Evolutionary conservation across 768 basidiomycete genomes (phyloP).

Genomic region (Trametes punicea): DNA sequence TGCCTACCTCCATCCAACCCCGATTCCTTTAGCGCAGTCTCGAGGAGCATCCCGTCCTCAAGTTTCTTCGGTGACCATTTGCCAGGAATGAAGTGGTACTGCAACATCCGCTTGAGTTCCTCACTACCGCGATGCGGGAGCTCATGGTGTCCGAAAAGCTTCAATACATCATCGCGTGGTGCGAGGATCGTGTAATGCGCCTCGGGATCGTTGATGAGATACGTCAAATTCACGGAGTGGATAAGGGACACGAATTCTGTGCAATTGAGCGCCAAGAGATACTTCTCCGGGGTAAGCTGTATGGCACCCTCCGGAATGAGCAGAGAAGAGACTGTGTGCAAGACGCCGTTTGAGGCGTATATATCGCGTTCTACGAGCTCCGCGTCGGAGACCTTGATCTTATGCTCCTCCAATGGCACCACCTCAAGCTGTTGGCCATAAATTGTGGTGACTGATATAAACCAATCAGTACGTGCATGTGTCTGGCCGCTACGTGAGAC

Average conservation of each 20-base stretch:
- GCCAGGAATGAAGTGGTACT: constrained; percentile 92
- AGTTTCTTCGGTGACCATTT: constrained; percentile 70
- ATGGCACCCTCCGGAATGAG: constrained; percentile 75
- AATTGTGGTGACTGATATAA: constrained; percentile 60
- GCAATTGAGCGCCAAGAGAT: constrained; percentile 88
- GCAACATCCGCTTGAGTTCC: constrained; percentile 68
- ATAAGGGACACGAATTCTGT: constrained; percentile 86
- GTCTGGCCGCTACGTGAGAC: constrained; percentile 24
- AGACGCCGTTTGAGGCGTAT: constrained; percentile 91
- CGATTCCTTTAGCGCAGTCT: constrained; percentile 71
- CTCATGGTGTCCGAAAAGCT: constrained; percentile 47
- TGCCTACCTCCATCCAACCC: constrained; percentile 70
- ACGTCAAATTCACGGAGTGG: constrained; percentile 73
- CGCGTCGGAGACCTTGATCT: constrained; percentile 54
- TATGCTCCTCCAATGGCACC: constrained; percentile 41
- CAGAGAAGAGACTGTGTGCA: constrained; percentile 84
- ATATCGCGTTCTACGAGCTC: constrained; percentile 74
- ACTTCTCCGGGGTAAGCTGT: constrained; percentile 89
- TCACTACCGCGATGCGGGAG: constrained; percentile 63
- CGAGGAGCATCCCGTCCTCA: constrained; percentile 67
- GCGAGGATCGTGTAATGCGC: constrained; percentile 86
- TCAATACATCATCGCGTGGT: constrained; percentile 81
- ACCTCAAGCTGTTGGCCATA: constrained; percentile 67
- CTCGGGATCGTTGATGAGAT: constrained; percentile 67
- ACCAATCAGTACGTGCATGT: constrained; percentile 1